Evolutionary conservation across 192 early-diverging fungal genomes (phyloP).

Genomic region (Cetraspora pellucida): DNA sequence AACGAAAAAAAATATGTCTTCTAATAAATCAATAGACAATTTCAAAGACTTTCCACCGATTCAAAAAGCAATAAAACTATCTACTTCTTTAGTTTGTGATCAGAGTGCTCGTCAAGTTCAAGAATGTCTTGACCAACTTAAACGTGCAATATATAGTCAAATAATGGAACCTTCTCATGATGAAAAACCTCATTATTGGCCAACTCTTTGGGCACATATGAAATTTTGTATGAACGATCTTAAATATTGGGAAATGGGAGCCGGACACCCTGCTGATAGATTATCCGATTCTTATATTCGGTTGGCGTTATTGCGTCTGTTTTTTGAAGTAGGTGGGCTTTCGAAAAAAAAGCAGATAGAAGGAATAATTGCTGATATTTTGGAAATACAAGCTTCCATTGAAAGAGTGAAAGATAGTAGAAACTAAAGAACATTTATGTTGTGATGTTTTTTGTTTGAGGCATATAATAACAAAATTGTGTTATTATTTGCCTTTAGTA

Average conservation of each 20-base stretch:
- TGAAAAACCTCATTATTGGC: background rate
- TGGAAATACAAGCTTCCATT: too few relatives aligned
- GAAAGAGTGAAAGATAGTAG: too few relatives aligned
- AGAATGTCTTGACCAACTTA: background rate
- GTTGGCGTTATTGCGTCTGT: background rate
- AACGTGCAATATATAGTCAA: background rate
- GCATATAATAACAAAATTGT: too few relatives aligned
- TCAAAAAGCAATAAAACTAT: background rate
- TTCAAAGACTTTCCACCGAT: background rate
- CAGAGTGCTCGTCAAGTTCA: background rate
- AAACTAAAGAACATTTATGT: too few relatives aligned
- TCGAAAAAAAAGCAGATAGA: background rate
- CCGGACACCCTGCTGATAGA: background rate
- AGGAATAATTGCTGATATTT: background rate
- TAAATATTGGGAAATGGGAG: constrained; percentile 2
- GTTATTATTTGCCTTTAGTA: too few relatives aligned
- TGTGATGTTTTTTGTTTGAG: too few relatives aligned
- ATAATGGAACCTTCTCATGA: background rate
- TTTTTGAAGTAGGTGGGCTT: background rate
- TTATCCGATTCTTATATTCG: background rate
- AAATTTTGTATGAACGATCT: constrained; percentile 3
- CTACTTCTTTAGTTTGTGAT: background rate
- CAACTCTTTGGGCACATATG: background rate
- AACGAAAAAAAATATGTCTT: background rate
- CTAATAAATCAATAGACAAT: background rate